Evolutionary conservation across 1,139 yeast species (phyloP), one percentile per base, ranked within the genome.

Genomic region (Saccharomyces hybrid): DNA sequence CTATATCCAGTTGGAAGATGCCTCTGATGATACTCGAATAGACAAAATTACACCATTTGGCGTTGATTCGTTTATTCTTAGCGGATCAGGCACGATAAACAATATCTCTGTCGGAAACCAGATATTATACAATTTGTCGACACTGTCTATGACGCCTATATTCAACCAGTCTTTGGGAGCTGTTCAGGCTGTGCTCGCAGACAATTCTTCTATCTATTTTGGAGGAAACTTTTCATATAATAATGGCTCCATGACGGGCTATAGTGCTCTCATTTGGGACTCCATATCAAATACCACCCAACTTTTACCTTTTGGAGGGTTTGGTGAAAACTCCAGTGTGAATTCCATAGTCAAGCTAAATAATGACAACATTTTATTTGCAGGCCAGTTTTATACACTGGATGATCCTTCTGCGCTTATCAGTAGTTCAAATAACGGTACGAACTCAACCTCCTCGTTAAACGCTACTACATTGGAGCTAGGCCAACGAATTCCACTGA

Each of bases 181-280:
- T 44, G 95, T 95, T 1, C 63, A 74, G 0, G 81, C 86, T 4
- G 72, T 63, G 74, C 77, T 65, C 78, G 79, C 62, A 63, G 80
- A 78, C 56, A 70, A 72, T 32, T 73, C 78, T 16, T 60, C 79
- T 27, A 76, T 90, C 0, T 90, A 88, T 65, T 77, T 88, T 52
- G 99, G 98, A 9, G 99, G 99, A 28, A 76, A 81, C 57, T 82
- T 93, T 62, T 69, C 76, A 14, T 84, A 73, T 56, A 74, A 80
- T 56, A 54, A 50, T 38, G 55, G 53, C 3, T 71, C 75, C 46
- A 20, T 27, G 14, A 52, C 50, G 4, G 76, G 86, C 0, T 71
- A 78, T 57, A 88, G 93, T 51, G 86, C 81, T 0, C 84, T 88
- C 9, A 71, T 83, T 8, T 91, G 88, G 76, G 78, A 88, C 66